phyloP scores from a whole-genome alignment of 179 eudicot species.

The Sideroxylon spinosum region DNA sequence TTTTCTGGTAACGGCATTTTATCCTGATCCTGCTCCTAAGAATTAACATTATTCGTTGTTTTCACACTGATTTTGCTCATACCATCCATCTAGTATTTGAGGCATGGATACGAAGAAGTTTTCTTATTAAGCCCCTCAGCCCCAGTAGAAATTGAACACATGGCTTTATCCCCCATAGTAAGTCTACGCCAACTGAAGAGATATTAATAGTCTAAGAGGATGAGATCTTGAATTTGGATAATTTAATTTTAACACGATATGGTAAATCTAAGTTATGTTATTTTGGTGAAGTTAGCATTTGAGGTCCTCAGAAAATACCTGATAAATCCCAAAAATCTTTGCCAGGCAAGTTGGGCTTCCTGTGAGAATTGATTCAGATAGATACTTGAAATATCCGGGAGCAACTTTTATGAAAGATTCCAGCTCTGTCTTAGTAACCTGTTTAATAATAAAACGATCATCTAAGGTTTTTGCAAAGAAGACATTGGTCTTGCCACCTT shows the following conservation, averaged over 20 bases:
- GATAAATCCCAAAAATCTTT: slow-evolving; percentile 85
- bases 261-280: neutral
- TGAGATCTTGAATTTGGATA: too few species aligned
- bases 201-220: too few species aligned
- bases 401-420: slow-evolving; percentile 92
- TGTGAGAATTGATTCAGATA: slow-evolving; percentile 57
- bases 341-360: slow-evolving; percentile 90
- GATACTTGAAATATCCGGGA: slow-evolving; percentile 72
- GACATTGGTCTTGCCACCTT: slow-evolving; percentile 95
- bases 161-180: too few species aligned
- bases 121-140: too few species aligned
- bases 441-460: slow-evolving; percentile 87
- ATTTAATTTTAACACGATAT: neutral
- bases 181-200: too few species aligned
- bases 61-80: too few species aligned
- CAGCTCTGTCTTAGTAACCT: slow-evolving; percentile 93
- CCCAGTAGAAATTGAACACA: too few species aligned
- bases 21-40: too few species aligned
- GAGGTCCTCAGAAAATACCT: slow-evolving; percentile 40
- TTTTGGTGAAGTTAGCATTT: neutral
- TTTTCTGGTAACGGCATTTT: too few species aligned
- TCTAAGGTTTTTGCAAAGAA: slow-evolving; percentile 90
- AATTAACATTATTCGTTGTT: too few species aligned
- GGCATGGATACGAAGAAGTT: too few species aligned
- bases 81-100: too few species aligned